Conservation (phyloP, 768 basidiomycete genomes). For the Termitomyces sp. region DNA sequence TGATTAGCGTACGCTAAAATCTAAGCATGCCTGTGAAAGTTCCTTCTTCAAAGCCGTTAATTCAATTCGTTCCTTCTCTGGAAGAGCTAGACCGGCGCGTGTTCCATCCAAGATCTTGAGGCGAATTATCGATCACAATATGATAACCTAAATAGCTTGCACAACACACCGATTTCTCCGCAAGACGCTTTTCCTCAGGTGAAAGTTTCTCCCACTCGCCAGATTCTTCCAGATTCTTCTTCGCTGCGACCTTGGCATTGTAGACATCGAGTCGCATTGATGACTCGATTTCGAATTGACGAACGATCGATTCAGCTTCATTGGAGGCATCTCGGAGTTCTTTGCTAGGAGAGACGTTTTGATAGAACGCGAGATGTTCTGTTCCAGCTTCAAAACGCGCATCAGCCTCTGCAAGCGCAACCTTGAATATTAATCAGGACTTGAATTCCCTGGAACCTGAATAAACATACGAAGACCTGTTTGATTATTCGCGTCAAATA, state of each 20-base stretch:
- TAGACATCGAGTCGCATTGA: constrained; percentile 83
- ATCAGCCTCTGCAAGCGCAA: constrained; percentile 56
- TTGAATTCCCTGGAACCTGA: background rate
- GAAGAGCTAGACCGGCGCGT: constrained; percentile 71
- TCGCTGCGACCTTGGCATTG: constrained; percentile 63
- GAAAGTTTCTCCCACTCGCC: constrained; percentile 59
- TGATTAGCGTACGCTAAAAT: constrained; percentile 60
- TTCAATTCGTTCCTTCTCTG: constrained; percentile 53
- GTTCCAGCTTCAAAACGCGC: constrained; percentile 42
- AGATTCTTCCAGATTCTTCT: constrained; percentile 60
- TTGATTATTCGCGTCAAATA: constrained; percentile 3
- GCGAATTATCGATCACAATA: background rate
- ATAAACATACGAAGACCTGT: constrained; percentile 67
- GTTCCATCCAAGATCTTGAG: constrained; percentile 65
- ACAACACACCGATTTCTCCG: constrained; percentile 63
- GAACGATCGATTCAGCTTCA: constrained; percentile 62
- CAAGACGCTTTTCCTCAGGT: constrained; percentile 67
- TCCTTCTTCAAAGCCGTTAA: constrained; percentile 68
- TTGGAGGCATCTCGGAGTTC: constrained; percentile 80
- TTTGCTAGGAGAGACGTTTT: constrained; percentile 73
- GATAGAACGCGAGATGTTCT: constrained; percentile 73
- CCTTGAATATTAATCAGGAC: constrained; percentile 27
- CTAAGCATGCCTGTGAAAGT: constrained; percentile 68
- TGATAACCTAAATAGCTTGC: background rate
- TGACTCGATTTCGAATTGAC: constrained; percentile 69